Conservation (phyloP, 1,284 basidiomycete genomes). For the Sporisorium iseilematis-ciliati region DNA sequence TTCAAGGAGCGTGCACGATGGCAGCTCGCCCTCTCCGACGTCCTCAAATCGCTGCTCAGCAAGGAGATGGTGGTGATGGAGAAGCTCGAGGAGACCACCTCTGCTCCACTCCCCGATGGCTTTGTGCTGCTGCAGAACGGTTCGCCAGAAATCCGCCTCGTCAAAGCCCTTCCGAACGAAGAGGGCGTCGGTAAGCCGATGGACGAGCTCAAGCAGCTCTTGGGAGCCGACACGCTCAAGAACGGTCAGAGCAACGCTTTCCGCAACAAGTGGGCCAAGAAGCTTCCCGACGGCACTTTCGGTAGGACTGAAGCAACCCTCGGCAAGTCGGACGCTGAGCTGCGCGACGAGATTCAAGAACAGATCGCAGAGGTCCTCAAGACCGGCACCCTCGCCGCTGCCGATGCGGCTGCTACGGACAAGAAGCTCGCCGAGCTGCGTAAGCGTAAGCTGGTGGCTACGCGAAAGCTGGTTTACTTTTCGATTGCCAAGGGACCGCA, state of each 20-base stretch:
- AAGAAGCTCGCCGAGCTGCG: constrained; percentile 74
- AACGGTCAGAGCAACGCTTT: constrained; percentile 92
- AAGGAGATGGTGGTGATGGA: constrained; percentile 62
- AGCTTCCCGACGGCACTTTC: constrained; percentile 88
- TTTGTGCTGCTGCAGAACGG: constrained; percentile 57
- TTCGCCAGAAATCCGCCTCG: constrained; percentile 65
- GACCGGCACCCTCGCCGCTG: constrained; percentile 76
- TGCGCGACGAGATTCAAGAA: constrained; percentile 71
- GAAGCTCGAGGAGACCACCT: constrained; percentile 57
- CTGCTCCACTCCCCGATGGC: constrained; percentile 42
- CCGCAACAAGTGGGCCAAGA: constrained; percentile 96
- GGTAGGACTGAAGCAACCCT: constrained; percentile 74
- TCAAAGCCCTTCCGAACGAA: constrained; percentile 59
- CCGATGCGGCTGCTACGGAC: constrained; percentile 78
- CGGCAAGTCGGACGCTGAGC: constrained; percentile 38
- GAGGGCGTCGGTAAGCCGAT: constrained; percentile 56
- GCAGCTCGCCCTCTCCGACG: constrained; percentile 65
- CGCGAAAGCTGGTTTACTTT: constrained; percentile 90
- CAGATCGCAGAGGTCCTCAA: constrained; percentile 82
- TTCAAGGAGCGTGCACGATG: constrained; percentile 64
- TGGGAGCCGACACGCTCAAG: constrained; percentile 68
- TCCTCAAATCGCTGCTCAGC: constrained; percentile 63
- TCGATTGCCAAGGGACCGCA: constrained; percentile 84
- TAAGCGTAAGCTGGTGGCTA: constrained; percentile 84
- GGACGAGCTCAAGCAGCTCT: constrained; percentile 56